phyloP scores from a whole-genome alignment of 176 grass and related monocot genomes.

The Triticum dicoccoides region DNA sequence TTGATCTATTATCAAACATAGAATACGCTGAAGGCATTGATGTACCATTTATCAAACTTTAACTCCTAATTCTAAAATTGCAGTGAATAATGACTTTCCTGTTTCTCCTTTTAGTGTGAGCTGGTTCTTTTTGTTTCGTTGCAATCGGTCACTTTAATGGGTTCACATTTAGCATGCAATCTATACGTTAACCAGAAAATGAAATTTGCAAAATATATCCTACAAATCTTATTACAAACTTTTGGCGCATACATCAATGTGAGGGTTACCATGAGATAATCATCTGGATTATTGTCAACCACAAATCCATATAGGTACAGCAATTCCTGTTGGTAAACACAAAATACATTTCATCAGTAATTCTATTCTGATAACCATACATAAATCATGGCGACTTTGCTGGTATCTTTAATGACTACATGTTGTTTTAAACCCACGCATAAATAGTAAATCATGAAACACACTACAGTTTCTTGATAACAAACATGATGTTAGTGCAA shows the following conservation, averaged over 20 bases:
- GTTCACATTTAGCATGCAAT: background rate
- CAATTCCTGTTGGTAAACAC: slow-evolving; percentile 64
- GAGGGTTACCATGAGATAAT: slow-evolving; percentile 87
- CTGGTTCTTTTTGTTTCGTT: background rate
- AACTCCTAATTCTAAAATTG: background rate
- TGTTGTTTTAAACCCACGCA: background rate
- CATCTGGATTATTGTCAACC: slow-evolving; percentile 82
- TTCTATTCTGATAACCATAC: background rate
- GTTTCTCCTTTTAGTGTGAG: background rate
- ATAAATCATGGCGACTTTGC: background rate
- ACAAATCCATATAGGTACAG: slow-evolving; percentile 97
- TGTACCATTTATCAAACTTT: background rate
- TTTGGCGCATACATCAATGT: slow-evolving; percentile 16
- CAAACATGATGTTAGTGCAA: background rate
- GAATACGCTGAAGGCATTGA: background rate
- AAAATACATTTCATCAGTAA: slow-evolving; percentile 25
- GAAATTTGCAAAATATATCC: background rate
- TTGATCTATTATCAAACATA: background rate
- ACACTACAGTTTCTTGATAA: background rate
- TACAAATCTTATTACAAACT: slow-evolving; percentile 17
- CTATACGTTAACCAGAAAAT: background rate
- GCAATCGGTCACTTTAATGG: background rate
- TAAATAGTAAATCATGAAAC: background rate
- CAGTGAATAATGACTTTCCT: background rate
- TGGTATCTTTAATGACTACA: background rate